Evolutionary conservation across 2,329 filamentous ascomycete genomes (phyloP).

Genomic region (Cryoendolithus antarcticus): DNA sequence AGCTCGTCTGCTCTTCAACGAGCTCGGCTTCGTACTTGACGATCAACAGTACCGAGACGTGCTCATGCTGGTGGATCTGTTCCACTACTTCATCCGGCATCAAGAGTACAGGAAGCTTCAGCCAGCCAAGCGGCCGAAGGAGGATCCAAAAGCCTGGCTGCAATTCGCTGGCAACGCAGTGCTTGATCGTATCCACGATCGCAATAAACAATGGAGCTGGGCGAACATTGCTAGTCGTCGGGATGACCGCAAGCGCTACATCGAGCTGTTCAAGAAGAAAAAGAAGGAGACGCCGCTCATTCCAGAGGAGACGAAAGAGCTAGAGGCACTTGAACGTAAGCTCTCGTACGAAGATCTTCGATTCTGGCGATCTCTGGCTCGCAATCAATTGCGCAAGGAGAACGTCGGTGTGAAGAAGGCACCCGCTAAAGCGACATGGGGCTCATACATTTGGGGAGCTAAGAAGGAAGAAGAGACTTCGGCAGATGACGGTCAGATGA

Average conservation of each 20-base stretch:
- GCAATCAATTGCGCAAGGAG: constrained; percentile 91
- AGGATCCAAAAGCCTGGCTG: constrained; percentile 87
- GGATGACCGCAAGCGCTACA: constrained; percentile 80
- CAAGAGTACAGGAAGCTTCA: constrained; percentile 93
- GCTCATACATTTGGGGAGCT: constrained; percentile 81
- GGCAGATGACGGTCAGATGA: constrained; percentile 73
- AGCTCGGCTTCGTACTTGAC: constrained; percentile 91
- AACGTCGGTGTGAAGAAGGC: constrained; percentile 74
- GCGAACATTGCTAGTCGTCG: constrained; percentile 84
- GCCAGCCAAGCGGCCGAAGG: constrained; percentile 72
- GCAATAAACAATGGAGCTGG: constrained; percentile 91
- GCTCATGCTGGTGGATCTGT: constrained; percentile 94
- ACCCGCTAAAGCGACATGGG: constrained; percentile 68
- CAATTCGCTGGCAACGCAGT: constrained; percentile 83
- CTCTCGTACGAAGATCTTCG: constrained; percentile 87
- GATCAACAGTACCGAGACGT: constrained; percentile 95
- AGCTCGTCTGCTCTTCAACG: constrained; percentile 83
- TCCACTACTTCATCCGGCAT: constrained; percentile 95
- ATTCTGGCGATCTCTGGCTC: constrained; percentile 90
- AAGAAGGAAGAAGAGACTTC: constrained; percentile 45
- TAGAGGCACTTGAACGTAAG: constrained; percentile 72
- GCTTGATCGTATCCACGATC: constrained; percentile 85
- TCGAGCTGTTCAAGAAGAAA: constrained; percentile 90
- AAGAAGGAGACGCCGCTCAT: constrained; percentile 57
- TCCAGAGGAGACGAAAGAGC: constrained; percentile 56